phyloP scores from a whole-genome alignment of 2,329 filamentous ascomycete species.

The Myriosclerotinia duriaeana region DNA sequence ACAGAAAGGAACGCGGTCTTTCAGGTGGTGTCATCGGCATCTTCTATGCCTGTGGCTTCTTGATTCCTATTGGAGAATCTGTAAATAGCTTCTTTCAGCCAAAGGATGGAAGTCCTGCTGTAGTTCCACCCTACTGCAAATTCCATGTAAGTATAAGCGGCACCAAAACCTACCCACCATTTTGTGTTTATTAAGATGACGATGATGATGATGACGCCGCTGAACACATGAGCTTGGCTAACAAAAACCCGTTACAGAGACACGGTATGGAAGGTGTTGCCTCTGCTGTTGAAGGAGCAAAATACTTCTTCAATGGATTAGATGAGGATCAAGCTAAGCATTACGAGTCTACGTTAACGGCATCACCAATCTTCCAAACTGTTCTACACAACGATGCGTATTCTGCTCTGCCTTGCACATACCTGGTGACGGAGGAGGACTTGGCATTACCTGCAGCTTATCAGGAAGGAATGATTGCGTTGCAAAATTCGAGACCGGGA shows the following conservation, averaged over 20 bases:
- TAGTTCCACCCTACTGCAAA: constrained; percentile 2
- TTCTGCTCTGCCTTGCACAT: constrained; percentile 17
- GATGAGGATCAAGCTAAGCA: constrained; percentile 8
- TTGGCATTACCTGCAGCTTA: constrained; percentile 19
- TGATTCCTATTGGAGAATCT: constrained; percentile 11
- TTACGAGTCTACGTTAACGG: constrained; percentile 23
- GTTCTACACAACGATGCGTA: constrained; percentile 25
- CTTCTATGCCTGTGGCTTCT: constrained; percentile 8
- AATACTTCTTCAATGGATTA: constrained; percentile 27
- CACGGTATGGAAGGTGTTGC: constrained; percentile 19
- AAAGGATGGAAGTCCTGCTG: constrained; percentile 10
- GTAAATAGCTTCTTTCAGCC: constrained; percentile 15
- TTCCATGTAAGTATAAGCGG: constrained; percentile 9
- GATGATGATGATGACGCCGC: not conserved
- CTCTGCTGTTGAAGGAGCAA: constrained; percentile 17
- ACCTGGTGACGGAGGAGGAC: constrained; percentile 25
- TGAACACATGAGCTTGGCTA: not conserved
- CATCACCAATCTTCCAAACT: constrained; percentile 14
- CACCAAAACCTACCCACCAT: not conserved
- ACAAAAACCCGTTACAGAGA: not conserved
- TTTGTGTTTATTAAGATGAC: too few species aligned
- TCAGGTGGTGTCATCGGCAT: not conserved
- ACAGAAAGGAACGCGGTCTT: not conserved
- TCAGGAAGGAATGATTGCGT: constrained; percentile 9
- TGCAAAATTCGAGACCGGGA: constrained; percentile 5